Evolutionary conservation across 2,329 filamentous ascomycete genomes (phyloP), one percentile per base, ranked within the genome.

Genomic region (Phialophora macrospora): DNA sequence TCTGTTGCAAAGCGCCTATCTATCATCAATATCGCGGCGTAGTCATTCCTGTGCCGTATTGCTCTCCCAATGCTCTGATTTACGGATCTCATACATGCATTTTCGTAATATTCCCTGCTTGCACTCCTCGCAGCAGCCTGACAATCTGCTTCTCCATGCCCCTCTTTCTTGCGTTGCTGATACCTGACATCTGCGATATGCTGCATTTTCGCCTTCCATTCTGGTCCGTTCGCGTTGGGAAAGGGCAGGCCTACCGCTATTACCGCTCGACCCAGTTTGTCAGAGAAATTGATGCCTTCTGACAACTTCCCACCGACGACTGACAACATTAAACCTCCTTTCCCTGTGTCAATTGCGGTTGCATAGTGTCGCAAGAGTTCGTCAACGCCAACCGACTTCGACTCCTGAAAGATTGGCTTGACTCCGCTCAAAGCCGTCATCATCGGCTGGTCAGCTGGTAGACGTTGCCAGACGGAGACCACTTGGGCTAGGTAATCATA

Each of bases 271-370:
- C 95, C 95, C 0, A 99, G 87, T 2, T 85, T 84, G 78, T 99
- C 93, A 0, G 92, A 94, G 80, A 99, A 99, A 79, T 99, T 99
- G 80, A 99, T 99, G 70, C 95, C 95, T 79, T 99, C 95, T 64
- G 92, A 96, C 80, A 99, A 89, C 71, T 94, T 96, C 14, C 95
- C 95, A 62, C 94, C 94, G 2, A 99, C 90, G 2, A 99, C 93
- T 61, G 92, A 93, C 28, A 99, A 85, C 0, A 99, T 84, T 0
- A 98, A 80, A 0, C 91, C 94, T 0, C 93, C 93, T 55, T 84
- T 82, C 1, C 77, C 83, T 48, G 75, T 79, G 72, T 76, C 82
- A 44, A 98, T 88, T 2, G 89, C 87, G 26, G 84, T 78, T 7
- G 86, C 87, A 76, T 98, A 99, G 17, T 87, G 83, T 41, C 85